Base-by-base conservation (phyloP, 257 asterid genomes). In the Striga asiatica region DNA sequence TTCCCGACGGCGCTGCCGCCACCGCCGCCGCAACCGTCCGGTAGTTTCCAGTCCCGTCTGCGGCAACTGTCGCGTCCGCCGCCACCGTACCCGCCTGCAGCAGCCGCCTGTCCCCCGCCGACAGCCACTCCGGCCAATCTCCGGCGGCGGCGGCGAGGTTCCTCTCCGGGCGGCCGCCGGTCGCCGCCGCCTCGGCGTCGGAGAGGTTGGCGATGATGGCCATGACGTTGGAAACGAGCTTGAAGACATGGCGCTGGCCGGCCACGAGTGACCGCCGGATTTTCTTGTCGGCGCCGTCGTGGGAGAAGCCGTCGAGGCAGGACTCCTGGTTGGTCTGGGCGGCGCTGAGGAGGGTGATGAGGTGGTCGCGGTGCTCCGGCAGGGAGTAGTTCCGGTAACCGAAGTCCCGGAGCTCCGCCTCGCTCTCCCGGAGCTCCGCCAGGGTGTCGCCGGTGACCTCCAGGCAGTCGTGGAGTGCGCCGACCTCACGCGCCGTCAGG, bases 241-340 rank as follows among this genome's bases (percentile, higher is more conserved):
- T 3, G 7, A 27, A 27, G 7, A 27, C 32, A 7, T 27, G 32
- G 3, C 5, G 3, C 32, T 27, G 32, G 32, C 32, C 32, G 32
- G 5, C 5, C 3, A 27, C 3, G 3, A 27, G 32, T 27, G 32
- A 2, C 32, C 32, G 32, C 3, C 32, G 32, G 3, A 27, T 7
- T 27, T 27, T 3, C 32, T 27, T 3, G 7, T 27, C 32, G 32
- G 32, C 32, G 3, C 7, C 32, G n/a, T n/a, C n/a, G n/a, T n/a
- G n/a, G n/a, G n/a, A n/a, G 32, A 81, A 81, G 0, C 91, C 91
- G 25, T 81, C 91, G 10, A 81, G 73, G 59, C 87, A 81, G 2
- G 84, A 62, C 3, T 78, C 81, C 27, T 79, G 91, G 45, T 81
- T 81, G 6, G 91, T 76, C 60, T 79, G 80, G 13, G 84, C 83